A percentile compares a stretch with the other conserved stretches of the same genome.
Evolutionary conservation across 2,329 filamentous ascomycete species (phyloP).

Genomic region (Paraphaeosphaeria sporulosa): DNA sequence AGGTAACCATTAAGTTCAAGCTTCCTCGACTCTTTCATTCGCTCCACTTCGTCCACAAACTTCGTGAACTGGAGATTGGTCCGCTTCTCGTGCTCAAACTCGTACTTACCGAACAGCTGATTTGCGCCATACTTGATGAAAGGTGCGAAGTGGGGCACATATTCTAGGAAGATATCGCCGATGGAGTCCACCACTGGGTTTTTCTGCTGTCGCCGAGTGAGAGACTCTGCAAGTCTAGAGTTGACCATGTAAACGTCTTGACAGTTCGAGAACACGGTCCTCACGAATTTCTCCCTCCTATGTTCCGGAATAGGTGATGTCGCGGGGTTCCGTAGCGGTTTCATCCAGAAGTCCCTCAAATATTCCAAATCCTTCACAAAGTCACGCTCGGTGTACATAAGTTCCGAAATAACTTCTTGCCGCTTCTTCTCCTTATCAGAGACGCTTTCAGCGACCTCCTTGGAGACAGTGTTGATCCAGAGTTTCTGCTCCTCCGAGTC

Average conservation of each 20-base stretch:
- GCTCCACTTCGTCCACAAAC: conserved; percentile 96
- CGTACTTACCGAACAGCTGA: conserved; percentile 95
- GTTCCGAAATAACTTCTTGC: conserved; percentile 96
- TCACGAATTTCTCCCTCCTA: conserved; percentile 87
- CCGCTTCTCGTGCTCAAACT: conserved; percentile 95
- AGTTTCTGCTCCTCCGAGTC: conserved; percentile 91
- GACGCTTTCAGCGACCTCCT: conserved; percentile 90
- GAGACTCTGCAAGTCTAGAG: conserved; percentile 82
- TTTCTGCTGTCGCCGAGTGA: conserved; percentile 91
- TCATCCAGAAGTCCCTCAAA: conserved; percentile 97
- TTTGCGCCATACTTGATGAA: conserved; percentile 97
- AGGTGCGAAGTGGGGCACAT: conserved; percentile 88
- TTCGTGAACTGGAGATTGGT: conserved; percentile 84
- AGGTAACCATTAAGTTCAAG: conserved; percentile 96
- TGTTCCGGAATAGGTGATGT: conserved; percentile 88
- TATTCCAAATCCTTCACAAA: conserved; percentile 99
- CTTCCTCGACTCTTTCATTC: conserved; percentile 95
- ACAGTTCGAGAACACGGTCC: conserved; percentile 94
- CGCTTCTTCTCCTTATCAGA: conserved; percentile 94
- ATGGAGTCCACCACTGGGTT: conserved; percentile 86
- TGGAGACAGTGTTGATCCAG: conserved; percentile 98
- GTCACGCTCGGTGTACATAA: conserved; percentile 98
- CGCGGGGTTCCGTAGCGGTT: conserved; percentile 75
- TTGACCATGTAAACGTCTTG: conserved; percentile 95
- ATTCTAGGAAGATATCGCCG: conserved; percentile 93